A percentile compares a stretch with the other conserved stretches of the same genome.
phyloP scores from a whole-genome alignment of 176 grass and related monocot genomes.

The Aechmea fasciata region DNA sequence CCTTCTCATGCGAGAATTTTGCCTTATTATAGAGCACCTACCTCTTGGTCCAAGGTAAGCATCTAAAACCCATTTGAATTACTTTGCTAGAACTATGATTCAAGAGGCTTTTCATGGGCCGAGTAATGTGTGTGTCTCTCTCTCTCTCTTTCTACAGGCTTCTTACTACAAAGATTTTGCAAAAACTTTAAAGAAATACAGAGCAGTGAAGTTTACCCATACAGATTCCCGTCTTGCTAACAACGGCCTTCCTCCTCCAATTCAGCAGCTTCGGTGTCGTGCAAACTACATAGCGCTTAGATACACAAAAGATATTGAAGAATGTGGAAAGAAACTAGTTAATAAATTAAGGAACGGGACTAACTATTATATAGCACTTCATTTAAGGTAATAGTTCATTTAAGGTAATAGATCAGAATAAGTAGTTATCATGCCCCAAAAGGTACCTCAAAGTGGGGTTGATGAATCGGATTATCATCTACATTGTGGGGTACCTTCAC shows the following conservation, averaged over 20 bases:
- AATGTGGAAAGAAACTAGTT: constrained; percentile 60
- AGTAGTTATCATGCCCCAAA: too few species aligned
- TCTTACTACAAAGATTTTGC: constrained; percentile 74
- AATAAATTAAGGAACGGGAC: constrained; percentile 65
- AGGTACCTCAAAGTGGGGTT: too few species aligned
- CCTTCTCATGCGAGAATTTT: constrained; percentile 34
- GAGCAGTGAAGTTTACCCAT: constrained; percentile 74
- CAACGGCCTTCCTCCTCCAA: constrained; percentile 76
- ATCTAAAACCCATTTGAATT: background rate
- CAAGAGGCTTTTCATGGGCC: too few species aligned
- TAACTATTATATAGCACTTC: constrained; percentile 85
- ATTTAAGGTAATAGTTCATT: constrained; percentile 58
- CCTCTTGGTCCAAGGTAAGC: constrained; percentile 79
- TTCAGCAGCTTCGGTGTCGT: constrained; percentile 73
- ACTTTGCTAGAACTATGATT: background rate
- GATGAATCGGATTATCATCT: too few species aligned
- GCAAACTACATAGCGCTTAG: constrained; percentile 78
- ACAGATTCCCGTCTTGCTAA: constrained; percentile 82
- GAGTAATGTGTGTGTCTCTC: background rate
- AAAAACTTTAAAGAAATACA: constrained; percentile 56
- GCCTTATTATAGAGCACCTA: constrained; percentile 45
- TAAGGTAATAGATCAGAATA: constrained; percentile 40
- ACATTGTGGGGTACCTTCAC: too few species aligned
- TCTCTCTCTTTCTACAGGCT: constrained; percentile 34
- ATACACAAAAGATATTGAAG: constrained; percentile 61